Evolutionary conservation across 345 rosid species (phyloP), one percentile per base, ranked within the genome.

Genomic region (Bruguiera parviflora): DNA sequence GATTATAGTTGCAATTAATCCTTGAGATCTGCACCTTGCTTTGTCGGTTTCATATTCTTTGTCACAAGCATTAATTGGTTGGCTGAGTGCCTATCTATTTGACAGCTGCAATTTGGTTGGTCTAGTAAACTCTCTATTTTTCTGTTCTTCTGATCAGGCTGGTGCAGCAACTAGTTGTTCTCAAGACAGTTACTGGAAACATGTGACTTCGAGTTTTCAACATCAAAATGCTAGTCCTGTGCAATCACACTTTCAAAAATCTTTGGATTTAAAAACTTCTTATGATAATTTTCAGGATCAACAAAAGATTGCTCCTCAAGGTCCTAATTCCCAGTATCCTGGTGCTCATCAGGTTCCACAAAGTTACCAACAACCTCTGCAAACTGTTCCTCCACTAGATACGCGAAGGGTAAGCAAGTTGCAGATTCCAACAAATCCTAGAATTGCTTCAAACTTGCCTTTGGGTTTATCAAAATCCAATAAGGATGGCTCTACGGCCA

Each of bases 361-460:
- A 70, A 82, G 64, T 80, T 86, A 84, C 76, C 91, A 78, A 53
- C 11, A 68, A 29, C 80, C 91, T 64, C 43, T 71, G 68, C 95
- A 81, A 77, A 76, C 83, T n/a, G 33, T 78, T 64, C 83, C 83
- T 27, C 63, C 88, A 56, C 64, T 79, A 46, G 95, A 88, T 76
- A 64, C 88, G 7, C 87, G 76, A 79, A 89, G 90, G 81, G 86
- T 79, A 80, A 86, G 85, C 88, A 90, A 85, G 80, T 68, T 96
- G 77, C 97, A 96, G 87, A 90, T 96, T 77, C 97, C 88, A 66
- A 92, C 98, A 79, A 96, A 96, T 81, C 99, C 98, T 72, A 89
- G 95, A 83, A 90, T 92, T 81, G 97, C 92, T 76, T 86, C 99
- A 72, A 90, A 90, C 82, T 82, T 92, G 85, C 88, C 87, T 61